phyloP scores from a whole-genome alignment of 495 filamentous ascomycete species.

The Penicillium mononematosum region DNA sequence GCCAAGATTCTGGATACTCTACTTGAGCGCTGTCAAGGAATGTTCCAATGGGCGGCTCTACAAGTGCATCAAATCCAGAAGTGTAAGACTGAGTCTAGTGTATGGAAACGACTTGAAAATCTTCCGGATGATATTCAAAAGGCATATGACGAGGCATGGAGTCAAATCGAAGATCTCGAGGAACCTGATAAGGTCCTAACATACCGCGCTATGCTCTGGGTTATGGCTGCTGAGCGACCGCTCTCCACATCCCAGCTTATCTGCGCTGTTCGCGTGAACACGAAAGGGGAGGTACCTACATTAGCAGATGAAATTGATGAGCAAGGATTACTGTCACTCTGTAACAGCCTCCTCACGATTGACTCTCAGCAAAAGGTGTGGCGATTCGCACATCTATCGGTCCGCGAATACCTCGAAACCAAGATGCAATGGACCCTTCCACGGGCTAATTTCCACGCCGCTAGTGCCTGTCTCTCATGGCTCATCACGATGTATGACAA shows the following conservation, averaged over 20 bases:
- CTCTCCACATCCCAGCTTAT: conserved; percentile 18
- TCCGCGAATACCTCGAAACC: conserved; percentile 29
- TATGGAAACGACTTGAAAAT: too few relatives aligned
- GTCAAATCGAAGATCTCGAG: conserved; percentile 16
- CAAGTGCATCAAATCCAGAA: too few relatives aligned
- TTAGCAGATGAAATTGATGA: conserved; percentile 16
- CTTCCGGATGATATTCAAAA: conserved; percentile 26
- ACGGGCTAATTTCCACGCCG: conserved; percentile 15
- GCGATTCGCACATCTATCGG: conserved; percentile 35
- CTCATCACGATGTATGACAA: not conserved
- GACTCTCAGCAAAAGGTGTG: conserved; percentile 28
- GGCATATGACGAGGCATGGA: conserved; percentile 38
- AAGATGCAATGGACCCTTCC: conserved; percentile 8
- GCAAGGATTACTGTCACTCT: conserved; percentile 26
- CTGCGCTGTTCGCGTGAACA: conserved; percentile 14
- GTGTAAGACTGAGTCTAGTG: too few relatives aligned
- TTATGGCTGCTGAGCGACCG: conserved; percentile 29
- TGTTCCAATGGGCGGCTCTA: too few relatives aligned
- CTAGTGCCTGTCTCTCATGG: conserved; percentile 16
- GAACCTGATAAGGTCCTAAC: conserved; percentile 25
- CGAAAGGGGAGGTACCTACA: not conserved
- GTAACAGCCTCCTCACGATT: conserved; percentile 30
- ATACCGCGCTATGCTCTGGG: conserved; percentile 37
- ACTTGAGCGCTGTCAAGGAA: too few relatives aligned
- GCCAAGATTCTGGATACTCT: too few relatives aligned